phyloP scores from a whole-genome alignment of 2,329 filamentous ascomycete genomes.

The Fusarium guadeloupense region DNA sequence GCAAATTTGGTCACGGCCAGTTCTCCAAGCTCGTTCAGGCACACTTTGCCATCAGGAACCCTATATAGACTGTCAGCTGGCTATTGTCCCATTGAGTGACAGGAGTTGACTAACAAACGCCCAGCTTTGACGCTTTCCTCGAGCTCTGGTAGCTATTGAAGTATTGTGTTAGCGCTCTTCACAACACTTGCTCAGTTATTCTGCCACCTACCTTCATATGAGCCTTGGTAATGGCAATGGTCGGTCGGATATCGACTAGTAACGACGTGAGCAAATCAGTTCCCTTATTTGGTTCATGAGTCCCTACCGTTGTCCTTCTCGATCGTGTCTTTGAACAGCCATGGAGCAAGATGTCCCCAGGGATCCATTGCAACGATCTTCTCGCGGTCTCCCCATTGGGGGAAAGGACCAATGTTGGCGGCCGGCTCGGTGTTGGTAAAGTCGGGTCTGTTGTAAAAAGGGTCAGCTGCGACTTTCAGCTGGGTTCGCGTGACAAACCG shows the following conservation, averaged over 20 bases:
- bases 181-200: background rate
- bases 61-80: conserved; percentile 45
- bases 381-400: conserved; percentile 86
- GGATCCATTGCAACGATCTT: conserved; percentile 99
- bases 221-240: conserved; percentile 89
- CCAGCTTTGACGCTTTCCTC: conserved; percentile 86
- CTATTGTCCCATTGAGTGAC: background rate
- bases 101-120: conserved; percentile 62
- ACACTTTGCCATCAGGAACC: conserved; percentile 85
- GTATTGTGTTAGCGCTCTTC: conserved; percentile 4
- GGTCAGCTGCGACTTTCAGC: conserved; percentile 1
- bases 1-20: conserved; percentile 95
- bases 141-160: conserved; percentile 78
- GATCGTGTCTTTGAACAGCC: conserved; percentile 83
- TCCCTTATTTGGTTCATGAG: background rate
- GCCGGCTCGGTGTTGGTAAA: conserved; percentile 86
- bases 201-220: conserved; percentile 79
- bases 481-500: conserved; percentile 54
- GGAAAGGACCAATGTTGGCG: conserved; percentile 86
- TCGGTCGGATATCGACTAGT: conserved; percentile 82
- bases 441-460: conserved; percentile 56
- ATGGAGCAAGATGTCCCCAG: conserved; percentile 85
- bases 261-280: conserved; percentile 15
- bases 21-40: conserved; percentile 85
- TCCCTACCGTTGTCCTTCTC: conserved; percentile 72